Percentiles rank a stretch among this genome's conserved stretches.
phyloP scores from a whole-genome alignment of 805 yeast species.

The Candida germanica region DNA sequence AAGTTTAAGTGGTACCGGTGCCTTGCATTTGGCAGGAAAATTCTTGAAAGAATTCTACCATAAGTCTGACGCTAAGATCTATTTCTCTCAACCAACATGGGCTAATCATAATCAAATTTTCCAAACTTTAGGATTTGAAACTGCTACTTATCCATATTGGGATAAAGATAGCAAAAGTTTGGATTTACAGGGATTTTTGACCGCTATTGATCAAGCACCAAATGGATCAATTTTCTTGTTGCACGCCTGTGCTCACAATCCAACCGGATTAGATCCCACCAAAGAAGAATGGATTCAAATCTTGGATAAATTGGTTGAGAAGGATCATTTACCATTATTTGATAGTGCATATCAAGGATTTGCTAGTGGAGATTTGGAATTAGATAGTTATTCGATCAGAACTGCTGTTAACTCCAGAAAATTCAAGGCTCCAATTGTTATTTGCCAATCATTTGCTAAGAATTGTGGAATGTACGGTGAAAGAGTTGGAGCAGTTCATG shows the following conservation, averaged over 20 bases:
- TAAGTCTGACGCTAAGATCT: slow-evolving; percentile 44
- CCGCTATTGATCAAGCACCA: slow-evolving; percentile 63
- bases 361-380: slow-evolving; percentile 80
- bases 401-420: slow-evolving; percentile 46
- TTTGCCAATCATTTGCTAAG: slow-evolving; percentile 95
- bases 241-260: slow-evolving; percentile 97
- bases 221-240: slow-evolving; percentile 74
- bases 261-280: slow-evolving; percentile 94
- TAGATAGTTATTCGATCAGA: slow-evolving; percentile 82
- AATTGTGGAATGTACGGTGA: slow-evolving; percentile 97
- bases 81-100: slow-evolving; percentile 93
- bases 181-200: slow-evolving; percentile 66
- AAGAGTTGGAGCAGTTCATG: slow-evolving; percentile 90
- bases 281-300: slow-evolving; percentile 76
- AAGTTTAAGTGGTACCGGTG: slow-evolving; percentile 85
- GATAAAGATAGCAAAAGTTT: slow-evolving; percentile 65
- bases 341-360: slow-evolving; percentile 98
- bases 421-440: slow-evolving; percentile 38
- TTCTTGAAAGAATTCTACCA: slow-evolving; percentile 55
- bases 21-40: slow-evolving; percentile 82
- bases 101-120: slow-evolving; percentile 91
- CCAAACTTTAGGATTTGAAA: slow-evolving; percentile 61
- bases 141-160: slow-evolving; percentile 83
- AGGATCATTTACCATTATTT: slow-evolving; percentile 75
- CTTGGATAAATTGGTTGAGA: slow-evolving; percentile 54